Conservation (phyloP, 352 stramenopile species). For the Pythium coloratum region DNA sequence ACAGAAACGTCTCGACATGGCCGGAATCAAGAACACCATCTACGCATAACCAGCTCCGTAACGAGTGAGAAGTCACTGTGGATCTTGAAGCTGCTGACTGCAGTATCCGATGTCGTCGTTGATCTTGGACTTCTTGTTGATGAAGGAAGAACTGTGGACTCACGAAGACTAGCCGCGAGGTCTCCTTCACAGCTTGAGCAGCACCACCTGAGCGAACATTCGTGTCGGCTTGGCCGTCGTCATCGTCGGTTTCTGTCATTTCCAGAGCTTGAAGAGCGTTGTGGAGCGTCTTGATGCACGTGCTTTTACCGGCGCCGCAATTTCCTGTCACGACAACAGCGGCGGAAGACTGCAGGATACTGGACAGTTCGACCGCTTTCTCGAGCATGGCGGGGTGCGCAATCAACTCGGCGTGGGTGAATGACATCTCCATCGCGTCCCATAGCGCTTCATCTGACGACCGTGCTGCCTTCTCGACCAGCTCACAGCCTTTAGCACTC, state of each 20-base stretch:
- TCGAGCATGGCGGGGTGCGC: conserved; percentile 22
- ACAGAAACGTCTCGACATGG: neutral
- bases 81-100: neutral
- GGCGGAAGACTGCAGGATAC: conserved; percentile 29
- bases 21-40: conserved; percentile 12
- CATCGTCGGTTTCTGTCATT: conserved; percentile 20
- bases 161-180: conserved; percentile 13
- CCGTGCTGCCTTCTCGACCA: conserved; percentile 25
- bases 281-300: conserved; percentile 49
- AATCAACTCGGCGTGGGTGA: conserved; percentile 31
- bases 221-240: neutral
- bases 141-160: conserved; percentile 9
- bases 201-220: neutral
- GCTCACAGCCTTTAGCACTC: conserved; percentile 21
- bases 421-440: conserved; percentile 46
- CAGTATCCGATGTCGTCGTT: neutral
- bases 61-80: neutral
- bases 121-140: neutral
- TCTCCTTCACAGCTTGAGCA: neutral
- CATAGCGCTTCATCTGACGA: conserved; percentile 38
- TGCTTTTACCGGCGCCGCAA: conserved; percentile 45
- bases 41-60: conserved; percentile 18
- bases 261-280: conserved; percentile 49
- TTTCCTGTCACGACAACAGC: conserved; percentile 42
- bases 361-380: conserved; percentile 42